Evolutionary conservation across 345 rosid species (phyloP).

Genomic region (Cardamine resedifolia): DNA sequence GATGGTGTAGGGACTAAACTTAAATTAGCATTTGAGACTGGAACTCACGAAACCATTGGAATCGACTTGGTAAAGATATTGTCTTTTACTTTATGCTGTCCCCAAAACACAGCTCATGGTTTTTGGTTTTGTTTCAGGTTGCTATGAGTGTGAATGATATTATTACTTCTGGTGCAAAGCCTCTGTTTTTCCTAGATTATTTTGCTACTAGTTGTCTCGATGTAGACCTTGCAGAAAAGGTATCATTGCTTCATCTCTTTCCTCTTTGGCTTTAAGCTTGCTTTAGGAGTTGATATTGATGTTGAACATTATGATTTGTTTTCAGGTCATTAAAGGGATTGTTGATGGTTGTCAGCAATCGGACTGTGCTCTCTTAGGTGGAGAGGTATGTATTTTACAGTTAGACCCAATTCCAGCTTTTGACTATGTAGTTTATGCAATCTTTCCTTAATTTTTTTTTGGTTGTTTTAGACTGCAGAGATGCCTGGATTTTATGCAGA

Average conservation of each 20-base stretch:
- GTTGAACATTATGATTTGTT: not conserved
- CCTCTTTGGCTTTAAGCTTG: not conserved
- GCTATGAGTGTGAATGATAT: slow-evolving; percentile 99
- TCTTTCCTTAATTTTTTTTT: not conserved
- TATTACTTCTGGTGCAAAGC: slow-evolving; percentile 93
- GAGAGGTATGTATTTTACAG: slow-evolving; percentile 62
- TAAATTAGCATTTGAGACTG: slow-evolving; percentile 91
- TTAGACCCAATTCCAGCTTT: not conserved
- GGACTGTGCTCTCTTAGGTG: slow-evolving; percentile 82
- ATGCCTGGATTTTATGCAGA: slow-evolving; percentile 89
- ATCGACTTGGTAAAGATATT: slow-evolving; percentile 66
- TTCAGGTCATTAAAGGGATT: slow-evolving; percentile 79
- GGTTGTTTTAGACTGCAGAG: slow-evolving; percentile 75
- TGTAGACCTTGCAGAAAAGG: slow-evolving; percentile 98
- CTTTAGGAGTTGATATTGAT: not conserved
- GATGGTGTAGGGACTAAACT: slow-evolving; percentile 99
- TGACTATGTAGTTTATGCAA: not conserved
- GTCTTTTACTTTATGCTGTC: not conserved
- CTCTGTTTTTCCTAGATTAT: slow-evolving; percentile 91
- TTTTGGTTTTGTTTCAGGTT: slow-evolving; percentile 49
- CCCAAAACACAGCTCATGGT: not conserved
- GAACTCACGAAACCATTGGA: slow-evolving; percentile 88
- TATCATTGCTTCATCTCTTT: slow-evolving; percentile 24
- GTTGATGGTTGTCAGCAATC: slow-evolving; percentile 89
- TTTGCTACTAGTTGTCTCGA: slow-evolving; percentile 91